Percentiles rank a stretch among this genome's conserved stretches.
Conservation (phyloP, 2,329 filamentous ascomycete genomes). For the Aureobasidium sp. region DNA sequence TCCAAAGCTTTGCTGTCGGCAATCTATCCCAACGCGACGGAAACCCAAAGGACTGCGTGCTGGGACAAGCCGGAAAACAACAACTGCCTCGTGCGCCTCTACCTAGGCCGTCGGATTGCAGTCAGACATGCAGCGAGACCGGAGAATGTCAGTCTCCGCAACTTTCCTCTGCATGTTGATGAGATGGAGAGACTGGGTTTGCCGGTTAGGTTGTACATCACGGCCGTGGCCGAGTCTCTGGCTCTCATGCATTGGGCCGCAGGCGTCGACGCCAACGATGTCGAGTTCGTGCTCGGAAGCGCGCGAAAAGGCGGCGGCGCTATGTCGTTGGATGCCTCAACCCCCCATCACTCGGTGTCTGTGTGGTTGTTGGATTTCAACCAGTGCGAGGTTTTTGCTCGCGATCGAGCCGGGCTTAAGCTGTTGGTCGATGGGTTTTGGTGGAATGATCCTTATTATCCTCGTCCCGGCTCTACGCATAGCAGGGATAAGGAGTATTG, state of each 20-base stretch:
- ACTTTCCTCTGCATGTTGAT: slow-evolving; percentile 46
- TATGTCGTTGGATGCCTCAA: too few species aligned
- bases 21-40: neutral
- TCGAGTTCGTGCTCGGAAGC: slow-evolving; percentile 47
- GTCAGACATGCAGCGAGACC: slow-evolving; percentile 14
- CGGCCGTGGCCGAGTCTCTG: slow-evolving; percentile 42
- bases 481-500: neutral
- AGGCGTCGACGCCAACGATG: slow-evolving; percentile 44
- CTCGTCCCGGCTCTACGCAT: slow-evolving; percentile 28
- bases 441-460: slow-evolving; percentile 47
- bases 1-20: neutral
- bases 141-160: slow-evolving; percentile 38
- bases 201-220: slow-evolving; percentile 31
- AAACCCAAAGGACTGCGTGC: neutral
- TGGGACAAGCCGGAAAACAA: neutral
- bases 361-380: slow-evolving; percentile 49
- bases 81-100: slow-evolving; percentile 44
- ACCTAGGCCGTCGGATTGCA: slow-evolving; percentile 37
- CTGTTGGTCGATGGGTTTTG: slow-evolving; percentile 38
- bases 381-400: slow-evolving; percentile 47
- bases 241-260: slow-evolving; percentile 46
- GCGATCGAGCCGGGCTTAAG: slow-evolving; percentile 36
- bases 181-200: slow-evolving; percentile 43
- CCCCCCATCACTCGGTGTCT: neutral
- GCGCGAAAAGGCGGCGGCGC: neutral